Evolutionary conservation across 192 early-diverging fungal species (phyloP).

Genomic region (Diversispora eburnea): DNA sequence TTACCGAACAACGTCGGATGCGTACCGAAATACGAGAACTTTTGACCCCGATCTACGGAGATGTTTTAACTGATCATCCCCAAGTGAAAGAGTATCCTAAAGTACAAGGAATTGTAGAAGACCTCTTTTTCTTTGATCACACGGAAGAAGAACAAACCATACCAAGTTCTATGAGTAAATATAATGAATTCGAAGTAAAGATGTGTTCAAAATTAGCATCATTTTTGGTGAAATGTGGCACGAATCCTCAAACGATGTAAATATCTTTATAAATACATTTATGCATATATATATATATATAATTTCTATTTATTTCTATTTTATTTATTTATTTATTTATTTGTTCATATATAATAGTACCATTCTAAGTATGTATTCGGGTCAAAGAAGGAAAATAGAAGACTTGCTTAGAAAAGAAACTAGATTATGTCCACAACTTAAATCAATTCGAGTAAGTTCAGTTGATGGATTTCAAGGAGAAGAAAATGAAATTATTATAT

Average conservation of each 20-base stretch:
- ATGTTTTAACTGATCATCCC: constrained; percentile 44
- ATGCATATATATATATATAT: not conserved
- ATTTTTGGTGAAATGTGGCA: constrained; percentile 38
- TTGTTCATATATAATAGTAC: constrained; percentile 33
- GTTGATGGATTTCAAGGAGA: constrained; percentile 98
- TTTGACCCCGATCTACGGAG: constrained; percentile 47
- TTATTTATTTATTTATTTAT: not conserved
- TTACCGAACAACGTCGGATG: constrained; percentile 56
- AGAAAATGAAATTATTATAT: constrained; percentile 97
- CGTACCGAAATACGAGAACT: constrained; percentile 49
- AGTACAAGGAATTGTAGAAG: constrained; percentile 47
- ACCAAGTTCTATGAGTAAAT: constrained; percentile 32
- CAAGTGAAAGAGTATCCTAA: constrained; percentile 34
- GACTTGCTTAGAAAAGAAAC: constrained; percentile 31
- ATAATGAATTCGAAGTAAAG: constrained; percentile 39
- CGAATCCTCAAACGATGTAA: constrained; percentile 31
- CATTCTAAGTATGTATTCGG: constrained; percentile 55
- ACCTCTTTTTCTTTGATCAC: constrained; percentile 35
- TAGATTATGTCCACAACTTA: constrained; percentile 32
- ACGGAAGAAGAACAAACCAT: constrained; percentile 28
- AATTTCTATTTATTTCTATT: not conserved
- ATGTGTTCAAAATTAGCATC: constrained; percentile 36
- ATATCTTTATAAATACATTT: not conserved
- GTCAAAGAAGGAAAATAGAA: constrained; percentile 43
- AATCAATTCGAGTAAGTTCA: constrained; percentile 82